Percentiles rank a stretch among this genome's conserved stretches.
Conservation (phyloP, 2,329 filamentous ascomycete genomes). For the Truncatella angustata region DNA sequence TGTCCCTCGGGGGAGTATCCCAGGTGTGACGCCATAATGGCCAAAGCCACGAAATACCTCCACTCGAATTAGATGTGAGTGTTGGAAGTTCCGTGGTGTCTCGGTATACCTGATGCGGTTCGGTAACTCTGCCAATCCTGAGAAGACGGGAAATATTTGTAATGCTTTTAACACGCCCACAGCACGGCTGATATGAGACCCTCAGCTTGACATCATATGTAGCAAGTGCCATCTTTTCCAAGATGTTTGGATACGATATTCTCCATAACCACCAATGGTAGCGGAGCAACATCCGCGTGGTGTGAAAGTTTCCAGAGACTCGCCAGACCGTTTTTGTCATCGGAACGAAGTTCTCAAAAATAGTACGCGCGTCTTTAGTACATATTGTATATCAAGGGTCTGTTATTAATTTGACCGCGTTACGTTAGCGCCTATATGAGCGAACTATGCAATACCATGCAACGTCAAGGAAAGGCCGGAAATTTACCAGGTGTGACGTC, state of each 20-base stretch:
- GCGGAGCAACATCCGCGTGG: neutral
- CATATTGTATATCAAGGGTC: neutral
- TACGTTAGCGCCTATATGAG: constrained; percentile 2
- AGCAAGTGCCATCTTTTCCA: too few relatives aligned
- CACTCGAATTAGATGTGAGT: too few relatives aligned
- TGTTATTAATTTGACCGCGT: constrained; percentile 5
- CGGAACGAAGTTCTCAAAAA: neutral
- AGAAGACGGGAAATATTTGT: too few relatives aligned
- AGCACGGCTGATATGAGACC: neutral
- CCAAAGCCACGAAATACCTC: too few relatives aligned
- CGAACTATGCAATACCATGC: neutral
- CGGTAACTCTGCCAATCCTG: too few relatives aligned
- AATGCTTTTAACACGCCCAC: neutral
- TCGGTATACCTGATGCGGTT: too few relatives aligned
- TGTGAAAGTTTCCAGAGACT: constrained; percentile 1
- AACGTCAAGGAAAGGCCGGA: too few relatives aligned
- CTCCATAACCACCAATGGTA: neutral
- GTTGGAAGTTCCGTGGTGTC: too few relatives aligned
- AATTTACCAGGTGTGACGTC: neutral
- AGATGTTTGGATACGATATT: too few relatives aligned
- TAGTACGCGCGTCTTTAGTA: constrained; percentile 1
- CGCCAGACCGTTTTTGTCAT: neutral
- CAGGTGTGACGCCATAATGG: too few relatives aligned
- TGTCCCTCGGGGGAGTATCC: too few relatives aligned
- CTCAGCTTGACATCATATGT: neutral